Conservation (phyloP, 2,329 filamentous ascomycete species). For the Drechslerella stenobrocha region DNA sequence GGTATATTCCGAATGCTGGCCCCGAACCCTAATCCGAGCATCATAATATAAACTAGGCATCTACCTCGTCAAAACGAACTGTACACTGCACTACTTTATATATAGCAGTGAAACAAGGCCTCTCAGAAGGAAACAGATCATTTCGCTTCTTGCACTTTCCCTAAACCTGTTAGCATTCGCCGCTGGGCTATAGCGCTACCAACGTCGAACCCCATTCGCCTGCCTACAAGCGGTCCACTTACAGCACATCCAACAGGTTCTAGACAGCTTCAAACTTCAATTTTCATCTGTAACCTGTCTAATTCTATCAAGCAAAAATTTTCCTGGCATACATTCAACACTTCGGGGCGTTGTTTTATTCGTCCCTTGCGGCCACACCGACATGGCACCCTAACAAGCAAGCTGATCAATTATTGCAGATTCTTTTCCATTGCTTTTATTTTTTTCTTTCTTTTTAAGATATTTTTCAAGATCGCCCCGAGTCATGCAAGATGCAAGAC, state of each 20-base stretch:
- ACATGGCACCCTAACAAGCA: constrained; percentile 14
- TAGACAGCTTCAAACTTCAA: too few species aligned
- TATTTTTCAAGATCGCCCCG: constrained; percentile 29
- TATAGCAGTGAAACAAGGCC: constrained; percentile 47
- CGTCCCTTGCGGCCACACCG: neutral
- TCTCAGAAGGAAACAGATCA: constrained; percentile 48
- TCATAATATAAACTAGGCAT: too few species aligned
- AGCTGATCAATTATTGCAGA: constrained; percentile 15
- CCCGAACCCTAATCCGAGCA: too few species aligned
- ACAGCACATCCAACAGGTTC: constrained; percentile 4
- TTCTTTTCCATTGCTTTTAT: constrained; percentile 19
- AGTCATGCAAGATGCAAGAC: constrained; percentile 38
- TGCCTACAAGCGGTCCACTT: constrained; percentile 12
- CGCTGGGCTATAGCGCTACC: constrained; percentile 11
- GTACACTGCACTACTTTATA: constrained; percentile 42
- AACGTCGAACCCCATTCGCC: constrained; percentile 14
- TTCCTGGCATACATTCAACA: too few species aligned
- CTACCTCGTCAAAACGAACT: neutral
- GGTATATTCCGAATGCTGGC: too few species aligned
- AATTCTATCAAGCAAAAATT: too few species aligned
- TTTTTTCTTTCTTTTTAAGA: constrained; percentile 19
- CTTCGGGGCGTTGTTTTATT: too few species aligned
- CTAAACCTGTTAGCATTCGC: constrained; percentile 15
- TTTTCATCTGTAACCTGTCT: neutral
- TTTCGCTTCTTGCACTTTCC: constrained; percentile 35